These are phyloP conservation scores for Pezicula carpinea DNA, from an alignment of 2,329 filamentous ascomycete species.

Conservation along the genomic window DNA sequence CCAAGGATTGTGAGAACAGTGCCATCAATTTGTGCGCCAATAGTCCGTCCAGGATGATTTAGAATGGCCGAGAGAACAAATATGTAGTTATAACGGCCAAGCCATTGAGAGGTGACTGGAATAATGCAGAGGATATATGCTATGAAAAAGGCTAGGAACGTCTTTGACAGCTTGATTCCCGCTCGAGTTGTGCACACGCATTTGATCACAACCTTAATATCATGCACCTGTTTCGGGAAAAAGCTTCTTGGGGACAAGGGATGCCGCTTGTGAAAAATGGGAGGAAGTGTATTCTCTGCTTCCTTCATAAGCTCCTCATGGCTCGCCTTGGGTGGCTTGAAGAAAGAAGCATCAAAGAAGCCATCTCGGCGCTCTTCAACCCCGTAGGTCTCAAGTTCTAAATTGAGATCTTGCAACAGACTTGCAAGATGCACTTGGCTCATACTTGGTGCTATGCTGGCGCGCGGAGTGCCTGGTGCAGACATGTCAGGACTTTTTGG, in stretches of 20 bases:
- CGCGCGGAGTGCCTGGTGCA: slow-evolving; percentile 20
- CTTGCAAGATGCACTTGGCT: slow-evolving; percentile 27
- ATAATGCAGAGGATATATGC: slow-evolving; percentile 52
- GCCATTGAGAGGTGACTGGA: slow-evolving; percentile 40
- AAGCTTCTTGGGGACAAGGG: slow-evolving; percentile 43
- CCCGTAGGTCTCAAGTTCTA: slow-evolving; percentile 37
- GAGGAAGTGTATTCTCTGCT: slow-evolving; percentile 41
- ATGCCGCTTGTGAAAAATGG: slow-evolving; percentile 39
- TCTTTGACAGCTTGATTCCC: slow-evolving; percentile 47
- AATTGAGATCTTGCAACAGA: slow-evolving; percentile 28
- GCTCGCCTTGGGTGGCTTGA: slow-evolving; percentile 35
- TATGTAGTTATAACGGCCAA: slow-evolving; percentile 51
- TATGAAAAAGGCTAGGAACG: slow-evolving; percentile 51
- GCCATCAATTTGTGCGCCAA: slow-evolving; percentile 55
- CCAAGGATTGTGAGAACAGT: slow-evolving; percentile 48
- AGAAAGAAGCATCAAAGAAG: slow-evolving; percentile 38
- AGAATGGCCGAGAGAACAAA: slow-evolving; percentile 52
- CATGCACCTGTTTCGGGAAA: slow-evolving; percentile 42
- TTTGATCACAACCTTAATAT: slow-evolving; percentile 35
- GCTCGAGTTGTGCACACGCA: slow-evolving; percentile 43
- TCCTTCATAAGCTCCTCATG: slow-evolving; percentile 35
- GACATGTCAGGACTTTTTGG: slow-evolving; percentile 19
- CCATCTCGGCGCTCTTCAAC: slow-evolving; percentile 38
- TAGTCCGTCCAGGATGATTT: slow-evolving; percentile 51
- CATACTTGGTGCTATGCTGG: slow-evolving; percentile 15